Conservation (phyloP, 179 eudicot species). For the Silene vulgaris region DNA sequence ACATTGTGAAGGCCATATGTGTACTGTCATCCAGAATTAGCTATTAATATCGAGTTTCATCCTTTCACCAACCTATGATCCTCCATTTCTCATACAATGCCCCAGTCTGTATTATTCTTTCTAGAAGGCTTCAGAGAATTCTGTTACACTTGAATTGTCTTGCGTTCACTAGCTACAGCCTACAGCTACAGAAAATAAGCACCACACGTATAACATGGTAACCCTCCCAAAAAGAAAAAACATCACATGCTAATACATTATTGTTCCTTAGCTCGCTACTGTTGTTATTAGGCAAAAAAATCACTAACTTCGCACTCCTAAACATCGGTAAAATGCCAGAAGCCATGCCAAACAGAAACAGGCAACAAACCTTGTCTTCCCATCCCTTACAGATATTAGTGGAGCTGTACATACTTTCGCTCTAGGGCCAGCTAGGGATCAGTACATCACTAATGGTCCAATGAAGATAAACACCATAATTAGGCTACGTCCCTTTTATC, state of each 20-base stretch:
- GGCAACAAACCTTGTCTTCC: not conserved
- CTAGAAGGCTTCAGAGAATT: too few relatives aligned
- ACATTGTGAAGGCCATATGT: too few relatives aligned
- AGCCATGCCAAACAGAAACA: not conserved
- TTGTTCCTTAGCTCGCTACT: not conserved
- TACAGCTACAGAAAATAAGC: not conserved
- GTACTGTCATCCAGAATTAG: too few relatives aligned
- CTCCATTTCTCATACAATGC: too few relatives aligned
- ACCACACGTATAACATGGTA: not conserved
- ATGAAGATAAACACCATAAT: slow-evolving; percentile 4
- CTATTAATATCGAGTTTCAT: too few relatives aligned
- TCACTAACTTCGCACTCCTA: not conserved
- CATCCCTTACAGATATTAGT: not conserved
- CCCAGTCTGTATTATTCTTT: too few relatives aligned
- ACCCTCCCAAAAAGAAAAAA: not conserved
- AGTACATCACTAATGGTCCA: not conserved
- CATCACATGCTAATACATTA: not conserved
- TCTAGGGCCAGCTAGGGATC: not conserved
- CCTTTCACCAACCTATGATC: too few relatives aligned
- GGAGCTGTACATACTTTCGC: not conserved
- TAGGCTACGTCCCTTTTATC: not conserved
- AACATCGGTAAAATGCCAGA: not conserved
- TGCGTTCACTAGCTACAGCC: not conserved
- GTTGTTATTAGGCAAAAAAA: not conserved
- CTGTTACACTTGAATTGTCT: too few relatives aligned